A percentile compares a stretch with the other conserved stretches of the same genome.
phyloP scores from a whole-genome alignment of 345 rosid species.

The Sapria himalayana region DNA sequence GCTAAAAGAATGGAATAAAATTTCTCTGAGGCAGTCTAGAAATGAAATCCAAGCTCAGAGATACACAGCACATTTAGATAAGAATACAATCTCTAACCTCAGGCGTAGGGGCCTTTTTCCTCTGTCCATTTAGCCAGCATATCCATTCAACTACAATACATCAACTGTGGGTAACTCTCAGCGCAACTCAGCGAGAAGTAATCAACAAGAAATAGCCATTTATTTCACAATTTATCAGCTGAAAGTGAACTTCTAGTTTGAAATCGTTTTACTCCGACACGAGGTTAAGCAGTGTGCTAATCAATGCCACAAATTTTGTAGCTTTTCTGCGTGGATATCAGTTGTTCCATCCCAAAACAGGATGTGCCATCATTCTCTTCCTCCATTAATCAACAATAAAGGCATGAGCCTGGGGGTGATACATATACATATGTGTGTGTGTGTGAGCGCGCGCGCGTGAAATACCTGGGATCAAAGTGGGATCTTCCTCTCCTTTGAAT shows the following conservation, averaged over 20 bases:
- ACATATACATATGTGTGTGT: too few species aligned
- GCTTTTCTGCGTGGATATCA: too few species aligned
- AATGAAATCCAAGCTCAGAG: too few species aligned
- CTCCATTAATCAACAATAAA: too few species aligned
- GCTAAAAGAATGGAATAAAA: constrained; percentile 5
- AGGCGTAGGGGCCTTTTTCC: constrained; percentile 61
- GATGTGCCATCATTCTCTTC: too few species aligned
- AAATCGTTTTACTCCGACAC: too few species aligned
- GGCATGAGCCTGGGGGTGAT: too few species aligned
- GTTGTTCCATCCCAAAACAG: too few species aligned
- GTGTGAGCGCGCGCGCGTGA: too few species aligned
- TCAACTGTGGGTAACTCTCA: constrained; percentile 5
- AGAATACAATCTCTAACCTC: constrained; percentile 30
- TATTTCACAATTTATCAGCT: background rate
- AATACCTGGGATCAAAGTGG: constrained; percentile 78
- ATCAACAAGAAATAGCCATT: background rate
- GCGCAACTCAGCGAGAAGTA: background rate
- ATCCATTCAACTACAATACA: constrained; percentile 83
- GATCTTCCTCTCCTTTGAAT: constrained; percentile 74
- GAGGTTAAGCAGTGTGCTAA: too few species aligned
- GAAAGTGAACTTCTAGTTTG: background rate
- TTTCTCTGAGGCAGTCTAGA: background rate
- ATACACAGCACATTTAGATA: too few species aligned
- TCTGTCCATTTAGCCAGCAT: constrained; percentile 94
- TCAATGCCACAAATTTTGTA: too few species aligned